Evolutionary conservation across 345 rosid species (phyloP), one percentile per base, ranked within the genome.

Genomic region (Moringa oleifera): DNA sequence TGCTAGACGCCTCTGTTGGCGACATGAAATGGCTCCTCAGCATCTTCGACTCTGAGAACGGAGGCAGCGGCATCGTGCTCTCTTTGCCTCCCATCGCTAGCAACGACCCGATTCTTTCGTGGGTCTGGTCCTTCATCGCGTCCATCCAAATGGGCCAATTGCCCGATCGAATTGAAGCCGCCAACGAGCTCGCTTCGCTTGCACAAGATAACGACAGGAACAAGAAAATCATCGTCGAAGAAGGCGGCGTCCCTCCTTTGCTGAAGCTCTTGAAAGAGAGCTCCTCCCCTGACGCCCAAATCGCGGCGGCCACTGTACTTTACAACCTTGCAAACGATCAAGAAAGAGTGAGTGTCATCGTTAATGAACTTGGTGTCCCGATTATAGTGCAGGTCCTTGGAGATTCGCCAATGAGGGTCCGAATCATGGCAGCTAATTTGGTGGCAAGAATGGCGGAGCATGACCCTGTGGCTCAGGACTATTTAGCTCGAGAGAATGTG

Each of bases 71-170:
- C 17, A 83, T 86, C 18, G 81, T 65, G 37, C 74, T 84, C 53
- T 62, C 90, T 12, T 82, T 92, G 17, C 98, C 98, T 0, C 98
- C 98, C 0, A 86, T 90, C 23, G 96, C 94, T 0, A 83, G 90
- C 31, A 93, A 86, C 61, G 94, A 93, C 63, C 98, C 98, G 57
- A 88, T 93, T 51, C 76, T 93, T 15, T 82, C 97, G 3, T 92
- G 90, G 95, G 87, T 92, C 22, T 92, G 98, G 98, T 87, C 93
- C 7, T 80, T 75, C 53, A 78, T 85, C 4, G 87, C 93, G 0
- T 67, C 85, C 3, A 65, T 85, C 18, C 85, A 79, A 53, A 75
- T 80, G 86, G 88, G 89, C 0, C 77, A 73, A 25, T 61, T 73
- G 51, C 25, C 62, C 7, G 94, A 87, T n/a, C 83, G 83, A 19